phyloP scores from a whole-genome alignment of 2,329 filamentous ascomycete species.

The Fusarium sp. region DNA sequence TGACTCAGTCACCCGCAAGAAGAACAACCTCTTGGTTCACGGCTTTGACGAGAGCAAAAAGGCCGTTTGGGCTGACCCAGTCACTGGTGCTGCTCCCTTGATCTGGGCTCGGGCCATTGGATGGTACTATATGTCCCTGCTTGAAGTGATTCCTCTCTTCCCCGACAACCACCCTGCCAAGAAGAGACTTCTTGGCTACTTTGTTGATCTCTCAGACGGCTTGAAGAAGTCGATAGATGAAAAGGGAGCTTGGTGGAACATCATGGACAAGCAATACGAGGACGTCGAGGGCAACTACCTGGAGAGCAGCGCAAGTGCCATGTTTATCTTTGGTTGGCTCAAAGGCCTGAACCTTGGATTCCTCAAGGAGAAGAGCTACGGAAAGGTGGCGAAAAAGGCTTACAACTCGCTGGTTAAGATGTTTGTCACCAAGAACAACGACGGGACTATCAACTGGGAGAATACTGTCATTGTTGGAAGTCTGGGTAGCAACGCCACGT shows the following conservation, averaged over 20 bases:
- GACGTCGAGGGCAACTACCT: constrained; percentile 66
- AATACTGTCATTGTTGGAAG: constrained; percentile 63
- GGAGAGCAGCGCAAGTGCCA: constrained; percentile 67
- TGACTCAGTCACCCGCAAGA: constrained; percentile 53
- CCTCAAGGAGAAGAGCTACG: constrained; percentile 28
- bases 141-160: constrained; percentile 60
- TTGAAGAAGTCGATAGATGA: constrained; percentile 55
- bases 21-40: constrained; percentile 58
- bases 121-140: constrained; percentile 63
- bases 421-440: constrained; percentile 56
- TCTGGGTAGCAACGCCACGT: constrained; percentile 59
- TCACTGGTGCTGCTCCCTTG: constrained; percentile 60
- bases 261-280: constrained; percentile 62
- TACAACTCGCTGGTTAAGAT: constrained; percentile 50
- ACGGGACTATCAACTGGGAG: constrained; percentile 60
- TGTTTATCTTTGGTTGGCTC: constrained; percentile 65
- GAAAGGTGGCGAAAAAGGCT: constrained; percentile 25
- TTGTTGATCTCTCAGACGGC: constrained; percentile 52
- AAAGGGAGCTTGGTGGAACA: constrained; percentile 66
- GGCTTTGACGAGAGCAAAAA: constrained; percentile 63
- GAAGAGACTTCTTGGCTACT: constrained; percentile 49
- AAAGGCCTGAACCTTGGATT: constrained; percentile 49
- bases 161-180: constrained; percentile 49
- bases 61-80: constrained; percentile 61
- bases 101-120: constrained; percentile 64